Conservation (phyloP, 1,139 yeast species). For the Scheffersomyces insectosa region DNA sequence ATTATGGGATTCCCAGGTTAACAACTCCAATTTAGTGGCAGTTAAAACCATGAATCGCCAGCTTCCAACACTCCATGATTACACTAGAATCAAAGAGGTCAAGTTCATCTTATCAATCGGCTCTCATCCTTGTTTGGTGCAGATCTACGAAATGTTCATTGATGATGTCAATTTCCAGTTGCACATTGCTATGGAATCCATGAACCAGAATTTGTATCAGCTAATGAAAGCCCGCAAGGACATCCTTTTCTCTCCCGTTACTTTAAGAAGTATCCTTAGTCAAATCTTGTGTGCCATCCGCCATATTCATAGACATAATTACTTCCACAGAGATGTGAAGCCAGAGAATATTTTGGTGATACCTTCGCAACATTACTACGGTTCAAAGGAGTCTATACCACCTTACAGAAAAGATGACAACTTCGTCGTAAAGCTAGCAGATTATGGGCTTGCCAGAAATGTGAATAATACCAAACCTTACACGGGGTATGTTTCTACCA, state of each 20-base stretch:
- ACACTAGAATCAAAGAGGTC: constrained; percentile 70
- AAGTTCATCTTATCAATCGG: constrained; percentile 70
- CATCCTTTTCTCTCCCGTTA: constrained; percentile 53
- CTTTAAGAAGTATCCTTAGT: constrained; percentile 62
- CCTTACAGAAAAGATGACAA: constrained; percentile 40
- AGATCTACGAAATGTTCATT: constrained; percentile 74
- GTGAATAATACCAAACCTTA: constrained; percentile 54
- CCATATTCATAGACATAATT: constrained; percentile 76
- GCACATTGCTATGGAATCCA: constrained; percentile 85
- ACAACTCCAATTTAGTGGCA: constrained; percentile 57
- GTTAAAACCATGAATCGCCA: constrained; percentile 74
- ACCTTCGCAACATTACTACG: constrained; percentile 55
- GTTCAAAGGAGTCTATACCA: constrained; percentile 42
- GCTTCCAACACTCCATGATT: constrained; percentile 52
- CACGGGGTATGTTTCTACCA: constrained; percentile 84
- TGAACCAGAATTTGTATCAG: constrained; percentile 80
- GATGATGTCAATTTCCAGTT: constrained; percentile 59
- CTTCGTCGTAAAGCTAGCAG: constrained; percentile 80
- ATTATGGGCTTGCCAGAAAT: constrained; percentile 85
- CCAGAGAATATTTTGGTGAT: constrained; percentile 75
- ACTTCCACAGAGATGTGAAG: constrained; percentile 85
- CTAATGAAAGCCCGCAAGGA: constrained; percentile 60
- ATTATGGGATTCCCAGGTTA: constrained; percentile 22
- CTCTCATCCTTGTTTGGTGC: constrained; percentile 70
- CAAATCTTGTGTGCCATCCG: constrained; percentile 75